Percentiles rank a stretch among this genome's conserved stretches.
Conservation (phyloP, 2,329 filamentous ascomycete genomes). For the Penicillium sp. region DNA sequence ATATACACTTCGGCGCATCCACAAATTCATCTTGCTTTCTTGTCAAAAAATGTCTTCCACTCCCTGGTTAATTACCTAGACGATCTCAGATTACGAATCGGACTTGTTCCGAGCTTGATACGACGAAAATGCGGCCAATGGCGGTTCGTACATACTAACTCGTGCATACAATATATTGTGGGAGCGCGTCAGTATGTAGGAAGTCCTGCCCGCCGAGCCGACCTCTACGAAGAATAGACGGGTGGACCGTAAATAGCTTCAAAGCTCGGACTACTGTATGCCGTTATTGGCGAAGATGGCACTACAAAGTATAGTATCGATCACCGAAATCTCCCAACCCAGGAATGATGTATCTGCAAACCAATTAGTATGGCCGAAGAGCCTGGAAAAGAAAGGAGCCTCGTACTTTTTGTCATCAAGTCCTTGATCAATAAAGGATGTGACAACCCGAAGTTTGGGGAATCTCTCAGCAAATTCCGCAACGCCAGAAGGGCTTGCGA, state of each 20-base stretch:
- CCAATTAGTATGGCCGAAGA: constrained; percentile 12
- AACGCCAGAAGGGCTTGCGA: constrained; percentile 93
- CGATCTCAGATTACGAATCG: background rate
- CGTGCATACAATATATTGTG: no score
- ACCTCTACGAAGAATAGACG: background rate
- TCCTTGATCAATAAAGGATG: constrained; percentile 94
- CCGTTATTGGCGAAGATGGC: background rate
- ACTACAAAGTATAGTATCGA: constrained; percentile 86
- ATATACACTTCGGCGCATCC: constrained; percentile 5
- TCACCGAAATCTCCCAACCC: constrained; percentile 95
- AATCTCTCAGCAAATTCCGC: constrained; percentile 86
- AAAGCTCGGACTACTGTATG: background rate
- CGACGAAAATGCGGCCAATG: background rate
- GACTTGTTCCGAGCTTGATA: background rate
- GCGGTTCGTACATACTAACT: no score
- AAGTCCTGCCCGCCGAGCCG: no score
- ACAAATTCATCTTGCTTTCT: background rate
- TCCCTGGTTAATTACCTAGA: background rate
- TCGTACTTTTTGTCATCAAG: constrained; percentile 94
- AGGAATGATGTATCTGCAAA: constrained; percentile 83
- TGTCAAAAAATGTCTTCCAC: background rate
- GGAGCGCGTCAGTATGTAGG: no score
- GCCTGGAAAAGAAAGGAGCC: background rate
- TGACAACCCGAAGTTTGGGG: constrained; percentile 86
- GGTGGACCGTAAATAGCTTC: background rate